Evolutionary conservation across 2,329 filamentous ascomycete genomes (phyloP).

Genomic region (Nakataea oryzae): DNA sequence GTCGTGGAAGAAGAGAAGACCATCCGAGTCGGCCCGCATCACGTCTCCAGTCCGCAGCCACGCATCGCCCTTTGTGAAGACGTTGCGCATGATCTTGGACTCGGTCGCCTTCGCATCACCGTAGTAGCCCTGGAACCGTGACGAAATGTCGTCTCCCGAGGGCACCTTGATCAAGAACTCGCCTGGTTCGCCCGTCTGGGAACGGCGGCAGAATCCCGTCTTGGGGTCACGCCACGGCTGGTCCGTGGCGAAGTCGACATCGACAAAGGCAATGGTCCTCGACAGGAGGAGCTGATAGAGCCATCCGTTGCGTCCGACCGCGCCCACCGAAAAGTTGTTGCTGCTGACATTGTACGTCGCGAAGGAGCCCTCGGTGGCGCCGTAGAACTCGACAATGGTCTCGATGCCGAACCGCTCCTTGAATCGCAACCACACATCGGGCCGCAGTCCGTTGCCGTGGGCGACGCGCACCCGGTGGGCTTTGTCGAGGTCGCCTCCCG

Average conservation of each 20-base stretch:
- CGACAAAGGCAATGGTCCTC: conserved; percentile 44
- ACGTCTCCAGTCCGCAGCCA: conserved; percentile 84
- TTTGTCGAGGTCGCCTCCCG: conserved; percentile 59
- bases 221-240: conserved; percentile 54
- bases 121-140: conserved; percentile 74
- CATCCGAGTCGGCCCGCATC: conserved; percentile 58
- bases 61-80: conserved; percentile 65
- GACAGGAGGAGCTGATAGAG: conserved; percentile 47
- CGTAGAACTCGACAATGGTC: conserved; percentile 71
- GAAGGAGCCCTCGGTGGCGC: conserved; percentile 60
- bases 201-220: conserved; percentile 57
- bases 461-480: conserved; percentile 64
- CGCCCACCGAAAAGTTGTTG: conserved; percentile 66
- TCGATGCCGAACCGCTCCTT: conserved; percentile 70
- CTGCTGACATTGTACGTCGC: conserved; percentile 69
- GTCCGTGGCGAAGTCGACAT: conserved; percentile 63
- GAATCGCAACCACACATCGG: conserved; percentile 78
- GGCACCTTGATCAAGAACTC: conserved; percentile 69
- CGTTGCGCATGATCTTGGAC: conserved; percentile 63
- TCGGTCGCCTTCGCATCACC: conserved; percentile 60
- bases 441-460: conserved; percentile 76
- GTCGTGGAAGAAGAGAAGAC: conserved; percentile 70
- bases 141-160: conserved; percentile 42
- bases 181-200: conserved; percentile 52
- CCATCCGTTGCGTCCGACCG: conserved; percentile 63